Percentiles rank a stretch among this genome's conserved stretches.
Conservation (phyloP, 768 basidiomycete genomes). For the Vishniacozyma victoriae region DNA sequence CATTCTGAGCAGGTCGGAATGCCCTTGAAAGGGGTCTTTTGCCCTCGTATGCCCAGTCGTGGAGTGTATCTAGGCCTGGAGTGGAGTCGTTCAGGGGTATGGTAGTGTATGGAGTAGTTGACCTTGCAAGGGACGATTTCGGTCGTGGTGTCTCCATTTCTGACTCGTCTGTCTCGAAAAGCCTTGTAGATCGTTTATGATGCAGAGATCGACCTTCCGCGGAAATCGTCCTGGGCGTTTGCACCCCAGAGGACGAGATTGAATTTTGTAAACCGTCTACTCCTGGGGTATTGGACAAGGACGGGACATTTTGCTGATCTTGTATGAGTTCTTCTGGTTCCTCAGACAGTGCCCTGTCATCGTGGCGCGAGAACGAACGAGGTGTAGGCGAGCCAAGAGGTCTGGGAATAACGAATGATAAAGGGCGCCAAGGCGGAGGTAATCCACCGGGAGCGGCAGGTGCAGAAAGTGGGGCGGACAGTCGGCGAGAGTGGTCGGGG, state of each 20-base stretch:
- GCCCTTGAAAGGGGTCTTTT: no score
- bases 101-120: no score
- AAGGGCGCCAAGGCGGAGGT: slow-evolving; percentile 12
- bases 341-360: not conserved
- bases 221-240: not conserved
- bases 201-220: not conserved
- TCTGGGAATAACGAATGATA: not conserved
- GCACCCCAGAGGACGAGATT: not conserved
- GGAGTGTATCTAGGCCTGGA: slow-evolving; percentile 1
- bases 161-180: not conserved
- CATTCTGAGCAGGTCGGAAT: no score
- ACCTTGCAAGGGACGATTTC: no score
- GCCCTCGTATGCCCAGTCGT: no score
- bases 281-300: not conserved
- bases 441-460: slow-evolving; percentile 1
- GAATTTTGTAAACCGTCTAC: no score
- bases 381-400: not conserved
- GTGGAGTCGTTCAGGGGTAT: slow-evolving; percentile 1
- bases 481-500: not conserved
- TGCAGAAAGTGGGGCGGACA: not conserved
- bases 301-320: not conserved
- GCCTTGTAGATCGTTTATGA: not conserved
- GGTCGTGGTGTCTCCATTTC: slow-evolving; percentile 1
- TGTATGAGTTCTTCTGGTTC: not conserved
- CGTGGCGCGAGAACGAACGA: not conserved